These are phyloP conservation scores for Vitis labrusca DNA, from an alignment of 164 flowering plant genomes.

Conservation along the genomic window DNA sequence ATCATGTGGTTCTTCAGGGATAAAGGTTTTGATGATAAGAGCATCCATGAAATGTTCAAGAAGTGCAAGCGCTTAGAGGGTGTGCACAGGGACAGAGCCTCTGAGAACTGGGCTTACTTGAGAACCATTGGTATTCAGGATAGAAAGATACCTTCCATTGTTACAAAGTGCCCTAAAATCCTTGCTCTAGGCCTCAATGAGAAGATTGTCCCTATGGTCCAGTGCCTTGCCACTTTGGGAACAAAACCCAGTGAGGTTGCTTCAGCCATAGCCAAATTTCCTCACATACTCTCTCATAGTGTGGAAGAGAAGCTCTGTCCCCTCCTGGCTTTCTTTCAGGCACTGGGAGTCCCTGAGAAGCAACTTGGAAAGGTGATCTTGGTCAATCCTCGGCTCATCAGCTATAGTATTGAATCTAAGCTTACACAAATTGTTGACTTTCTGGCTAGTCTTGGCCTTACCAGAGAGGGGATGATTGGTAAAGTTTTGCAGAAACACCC, in stretches of 20 bases:
- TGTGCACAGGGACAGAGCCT: slow-evolving; percentile 52
- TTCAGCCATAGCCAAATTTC: slow-evolving; percentile 71
- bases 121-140: slow-evolving; percentile 76
- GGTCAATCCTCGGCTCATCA: slow-evolving; percentile 86
- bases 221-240: slow-evolving; percentile 70
- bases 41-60: slow-evolving; percentile 60
- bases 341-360: slow-evolving; percentile 72
- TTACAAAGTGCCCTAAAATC: slow-evolving; percentile 84
- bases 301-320: slow-evolving; percentile 96
- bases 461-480: slow-evolving; percentile 73
- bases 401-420: slow-evolving; percentile 88
- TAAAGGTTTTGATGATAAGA: slow-evolving; percentile 73
- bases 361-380: slow-evolving; percentile 78
- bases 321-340: slow-evolving; percentile 82
- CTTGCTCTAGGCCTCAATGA: slow-evolving; percentile 67
- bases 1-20: slow-evolving; percentile 81
- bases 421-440: slow-evolving; percentile 66
- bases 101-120: slow-evolving; percentile 83
- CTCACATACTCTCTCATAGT: slow-evolving; percentile 80
- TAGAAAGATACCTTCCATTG: slow-evolving; percentile 74
- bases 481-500: slow-evolving; percentile 75
- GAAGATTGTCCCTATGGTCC: slow-evolving; percentile 83
- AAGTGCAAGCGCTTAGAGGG: slow-evolving; percentile 77
- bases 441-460: slow-evolving; percentile 58
- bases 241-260: slow-evolving; percentile 74